Evolutionary conservation across 306 rosid genomes (phyloP), one percentile per base, ranked within the genome.

Genomic region (Senna tora): DNA sequence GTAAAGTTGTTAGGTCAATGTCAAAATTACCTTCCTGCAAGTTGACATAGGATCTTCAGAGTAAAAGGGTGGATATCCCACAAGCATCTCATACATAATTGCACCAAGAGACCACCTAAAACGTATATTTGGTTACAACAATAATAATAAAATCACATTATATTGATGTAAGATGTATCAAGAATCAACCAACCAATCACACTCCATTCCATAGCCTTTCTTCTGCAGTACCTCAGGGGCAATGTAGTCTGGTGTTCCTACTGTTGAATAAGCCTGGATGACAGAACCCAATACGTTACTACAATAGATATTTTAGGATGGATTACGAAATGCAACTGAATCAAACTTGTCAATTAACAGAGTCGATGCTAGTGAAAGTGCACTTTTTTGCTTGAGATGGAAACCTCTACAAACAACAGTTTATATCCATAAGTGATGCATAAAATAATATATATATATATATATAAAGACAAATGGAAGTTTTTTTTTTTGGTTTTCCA

Each of bases 91-190:
- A 51, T 89, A 92, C 97, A 89, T 92, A 65, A 89, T 92, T 68
- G 97, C 96, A 25, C 97, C 97, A n/a, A 92, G 86, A 79, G 97
- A 92, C 97, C 97, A 92, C 97, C 96, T 92, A 73, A 74, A 45
- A 67, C 2, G 50, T 9, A 58, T 39, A 46, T n/a, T 47, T 39
- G 11, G 73, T 80, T 32, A 66, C 45, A 38, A 38, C 9, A 75
- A 12, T 45, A 19, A 62, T 28, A 7, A 50, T 50, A 57, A 49
- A 39, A 47, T 19, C 77, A 16, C 30, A 14, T 14, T 45, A 45
- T 45, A 13, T 45, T 45, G 1, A 45, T 14, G 67, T 34, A 39
- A n/a, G 8, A 19, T 2, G 42, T 30, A 50, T 7, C 1, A 52
- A 28, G 49, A 68, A 42, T 39, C 61, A 75, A 78, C 85, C 54